Base-by-base conservation (phyloP, 2,329 filamentous ascomycete species). In the Cercospora sp. region DNA sequence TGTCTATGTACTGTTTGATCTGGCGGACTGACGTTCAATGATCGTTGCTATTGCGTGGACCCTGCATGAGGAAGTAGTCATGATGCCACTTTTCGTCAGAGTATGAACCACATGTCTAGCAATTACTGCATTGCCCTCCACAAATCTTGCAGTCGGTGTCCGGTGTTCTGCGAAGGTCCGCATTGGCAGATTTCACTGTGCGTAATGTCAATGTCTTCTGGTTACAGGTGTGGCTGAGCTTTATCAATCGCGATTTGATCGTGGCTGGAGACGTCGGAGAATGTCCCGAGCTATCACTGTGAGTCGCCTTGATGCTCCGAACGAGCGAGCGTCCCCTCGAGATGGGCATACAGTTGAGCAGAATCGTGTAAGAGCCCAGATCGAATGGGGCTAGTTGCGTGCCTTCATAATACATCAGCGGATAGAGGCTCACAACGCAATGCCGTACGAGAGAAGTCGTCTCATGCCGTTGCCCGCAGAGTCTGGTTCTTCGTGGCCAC, bases 51-150 rank as follows among this genome's bases (percentile, higher is more conserved):
- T 51, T 42, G 36, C 26, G 60, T 45, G 60, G 60, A 62, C 60
- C 60, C 39, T 62, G 60, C 60, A 62, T 48, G 36, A 31, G 39
- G 39, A 5, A 23, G 20, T 23, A 62, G 26, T 62, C 36, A 62
- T 62, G 60, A 62, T 62, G 60, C 60, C 60, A 62, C 42, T 23
- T 31, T 42, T 62, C 60, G 60, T 62, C 60, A 62, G 55, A 62
- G n/a, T 45, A 5, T 5, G 60, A 42, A 28, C 16, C 60, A 31
- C 39, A 30, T 30, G 23, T 31, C 16, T 30, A 20, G 55, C 30
- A 33, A 30, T 48, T 62, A 4, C n/a, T 62, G 36, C 60, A 18
- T 45, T 51, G 8, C 13, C 26, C 18, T 30, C 28, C 28, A 48
- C 42, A 48, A 23, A 59, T 59, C 28, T 59, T 36, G 55, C 10